Conservation (phyloP, 225 moss, liverwort and hornwort species). For the Anthoceros angustus region DNA sequence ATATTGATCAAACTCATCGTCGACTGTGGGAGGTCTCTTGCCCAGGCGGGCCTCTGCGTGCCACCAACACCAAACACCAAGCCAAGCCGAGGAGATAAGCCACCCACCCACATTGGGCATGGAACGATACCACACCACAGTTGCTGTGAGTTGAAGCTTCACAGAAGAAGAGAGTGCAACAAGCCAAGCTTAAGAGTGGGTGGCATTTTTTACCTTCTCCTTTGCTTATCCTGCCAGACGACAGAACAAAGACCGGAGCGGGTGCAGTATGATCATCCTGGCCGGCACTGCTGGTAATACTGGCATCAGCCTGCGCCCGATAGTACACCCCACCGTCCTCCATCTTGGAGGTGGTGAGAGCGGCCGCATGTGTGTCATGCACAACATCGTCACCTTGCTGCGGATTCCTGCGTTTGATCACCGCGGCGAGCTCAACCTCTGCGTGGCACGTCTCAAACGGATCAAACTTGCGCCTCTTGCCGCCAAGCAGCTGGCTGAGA, state of each 20-base stretch:
- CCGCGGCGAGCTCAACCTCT: no score
- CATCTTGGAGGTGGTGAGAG: background rate
- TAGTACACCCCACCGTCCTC: background rate
- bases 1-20: background rate
- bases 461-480: background rate
- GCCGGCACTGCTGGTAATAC: background rate
- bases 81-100: background rate
- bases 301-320: background rate
- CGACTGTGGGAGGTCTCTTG: constrained; percentile 2
- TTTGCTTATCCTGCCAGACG: background rate
- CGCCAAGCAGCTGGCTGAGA: background rate
- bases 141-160: background rate
- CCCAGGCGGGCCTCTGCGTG: background rate
- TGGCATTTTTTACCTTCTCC: background rate
- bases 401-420: no score
- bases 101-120: background rate
- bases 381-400: background rate
- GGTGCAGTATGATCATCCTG: background rate
- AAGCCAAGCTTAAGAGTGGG: background rate
- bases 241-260: constrained; percentile 1
- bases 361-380: background rate
- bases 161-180: background rate
- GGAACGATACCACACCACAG: background rate
- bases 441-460: background rate
- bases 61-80: background rate